These are phyloP conservation scores for Kodamaea kaohsiungensis DNA, from an alignment of 805 yeast species.

Conservation along the genomic window DNA sequence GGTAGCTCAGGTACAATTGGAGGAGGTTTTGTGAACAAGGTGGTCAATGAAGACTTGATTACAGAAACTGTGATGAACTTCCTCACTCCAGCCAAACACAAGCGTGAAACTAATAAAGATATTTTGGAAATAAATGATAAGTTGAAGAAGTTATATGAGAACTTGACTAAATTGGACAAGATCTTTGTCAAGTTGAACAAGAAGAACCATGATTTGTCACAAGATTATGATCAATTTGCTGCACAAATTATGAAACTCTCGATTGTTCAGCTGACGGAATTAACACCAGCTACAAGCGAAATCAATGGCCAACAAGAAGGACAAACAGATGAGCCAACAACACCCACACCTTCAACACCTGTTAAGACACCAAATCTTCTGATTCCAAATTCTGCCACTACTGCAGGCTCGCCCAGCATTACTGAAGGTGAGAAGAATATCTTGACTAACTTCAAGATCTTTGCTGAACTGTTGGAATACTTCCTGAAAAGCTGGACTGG, in stretches of 20 bases:
- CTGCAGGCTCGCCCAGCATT: background rate
- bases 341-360: background rate
- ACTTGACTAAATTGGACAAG: slow-evolving; percentile 73
- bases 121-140: slow-evolving; percentile 67
- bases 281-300: slow-evolving; percentile 21
- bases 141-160: slow-evolving; percentile 81
- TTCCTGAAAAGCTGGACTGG: slow-evolving; percentile 43
- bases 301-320: background rate
- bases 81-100: slow-evolving; percentile 67
- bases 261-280: slow-evolving; percentile 45
- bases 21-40: slow-evolving; percentile 31
- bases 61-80: slow-evolving; percentile 92
- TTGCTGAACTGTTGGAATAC: slow-evolving; percentile 37
- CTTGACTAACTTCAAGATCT: slow-evolving; percentile 34
- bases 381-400: slow-evolving; percentile 2
- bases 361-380: background rate
- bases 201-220: slow-evolving; percentile 69
- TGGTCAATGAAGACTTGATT: slow-evolving; percentile 70
- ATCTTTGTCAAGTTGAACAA: slow-evolving; percentile 72
- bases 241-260: slow-evolving; percentile 70
- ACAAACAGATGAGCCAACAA: slow-evolving; percentile 6
- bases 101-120: slow-evolving; percentile 73
- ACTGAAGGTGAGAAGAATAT: slow-evolving; percentile 18
- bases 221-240: slow-evolving; percentile 72
- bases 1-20: slow-evolving; percentile 1